Conservation (phyloP, 2,329 filamentous ascomycete species). For the Ascochyta viciae-villosae region DNA sequence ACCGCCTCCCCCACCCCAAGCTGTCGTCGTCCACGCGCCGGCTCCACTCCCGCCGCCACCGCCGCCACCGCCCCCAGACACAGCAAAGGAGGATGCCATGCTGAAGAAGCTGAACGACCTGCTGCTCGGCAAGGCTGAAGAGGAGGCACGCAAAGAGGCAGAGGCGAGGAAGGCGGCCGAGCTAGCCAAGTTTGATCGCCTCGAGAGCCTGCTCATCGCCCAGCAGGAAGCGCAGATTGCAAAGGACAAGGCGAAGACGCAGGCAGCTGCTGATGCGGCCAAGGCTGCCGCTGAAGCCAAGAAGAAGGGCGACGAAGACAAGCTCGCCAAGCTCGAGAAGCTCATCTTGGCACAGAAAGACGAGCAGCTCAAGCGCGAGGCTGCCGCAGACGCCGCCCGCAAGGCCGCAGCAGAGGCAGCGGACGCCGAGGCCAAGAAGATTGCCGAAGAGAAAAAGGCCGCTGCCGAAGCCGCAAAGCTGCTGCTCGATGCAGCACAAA, state of each 20-base stretch:
- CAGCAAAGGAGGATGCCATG: slow-evolving; percentile 40
- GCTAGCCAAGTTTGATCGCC: slow-evolving; percentile 45
- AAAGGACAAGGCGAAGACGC: slow-evolving; percentile 46
- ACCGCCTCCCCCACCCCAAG: slow-evolving; percentile 21
- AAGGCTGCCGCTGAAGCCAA: slow-evolving; percentile 34
- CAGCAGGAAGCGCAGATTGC: slow-evolving; percentile 47
- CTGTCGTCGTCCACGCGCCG: slow-evolving; percentile 15
- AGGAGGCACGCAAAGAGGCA: slow-evolving; percentile 34
- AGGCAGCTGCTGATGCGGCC: slow-evolving; percentile 39
- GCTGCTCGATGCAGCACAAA: slow-evolving; percentile 39
- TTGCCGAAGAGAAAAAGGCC: slow-evolving; percentile 56
- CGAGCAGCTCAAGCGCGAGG: slow-evolving; percentile 48
- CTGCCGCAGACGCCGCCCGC: slow-evolving; percentile 39
- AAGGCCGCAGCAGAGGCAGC: slow-evolving; percentile 56
- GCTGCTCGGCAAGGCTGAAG: slow-evolving; percentile 39
- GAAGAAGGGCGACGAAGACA: slow-evolving; percentile 48
- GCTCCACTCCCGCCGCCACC: slow-evolving; percentile 29
- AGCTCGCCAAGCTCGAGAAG: slow-evolving; percentile 45
- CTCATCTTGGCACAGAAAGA: slow-evolving; percentile 54
- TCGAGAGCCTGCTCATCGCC: slow-evolving; percentile 45
- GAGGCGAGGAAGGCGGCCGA: slow-evolving; percentile 44
- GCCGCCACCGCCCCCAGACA: slow-evolving; percentile 29
- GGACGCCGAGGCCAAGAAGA: slow-evolving; percentile 59
- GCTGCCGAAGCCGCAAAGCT: slow-evolving; percentile 38
- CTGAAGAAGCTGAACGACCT: slow-evolving; percentile 41